Conservation (phyloP, 768 basidiomycete genomes). For the Pilatotrama ljubarskyi region DNA sequence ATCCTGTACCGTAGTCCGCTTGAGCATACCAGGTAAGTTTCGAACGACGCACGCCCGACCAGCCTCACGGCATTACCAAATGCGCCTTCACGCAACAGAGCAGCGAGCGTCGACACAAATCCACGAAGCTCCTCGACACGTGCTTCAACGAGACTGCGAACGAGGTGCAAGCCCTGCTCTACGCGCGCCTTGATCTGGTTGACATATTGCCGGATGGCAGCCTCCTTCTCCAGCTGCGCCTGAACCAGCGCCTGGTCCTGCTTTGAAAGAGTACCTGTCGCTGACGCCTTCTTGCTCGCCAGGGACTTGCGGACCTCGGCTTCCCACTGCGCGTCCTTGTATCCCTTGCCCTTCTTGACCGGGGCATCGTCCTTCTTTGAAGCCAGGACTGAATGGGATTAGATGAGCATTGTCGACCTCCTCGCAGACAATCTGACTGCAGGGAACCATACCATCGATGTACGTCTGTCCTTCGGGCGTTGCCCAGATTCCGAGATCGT, state of each 20-base stretch:
- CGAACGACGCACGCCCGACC: conserved; percentile 62
- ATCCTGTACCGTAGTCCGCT: background rate
- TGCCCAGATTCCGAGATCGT: conserved; percentile 81
- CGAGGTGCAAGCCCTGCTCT: conserved; percentile 66
- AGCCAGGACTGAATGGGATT: conserved; percentile 54
- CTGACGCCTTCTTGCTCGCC: conserved; percentile 63
- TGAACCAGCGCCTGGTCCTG: conserved; percentile 83
- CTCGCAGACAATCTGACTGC: background rate
- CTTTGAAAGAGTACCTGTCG: conserved; percentile 62
- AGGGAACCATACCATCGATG: conserved; percentile 62
- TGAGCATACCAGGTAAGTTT: conserved; percentile 68
- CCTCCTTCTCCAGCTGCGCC: conserved; percentile 82
- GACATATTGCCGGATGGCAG: conserved; percentile 63
- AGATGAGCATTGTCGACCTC: background rate
- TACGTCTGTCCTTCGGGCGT: conserved; percentile 82
- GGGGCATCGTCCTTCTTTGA: conserved; percentile 52
- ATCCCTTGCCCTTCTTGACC: conserved; percentile 78
- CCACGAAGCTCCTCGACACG: conserved; percentile 51
- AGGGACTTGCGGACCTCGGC: conserved; percentile 86
- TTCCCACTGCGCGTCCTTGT: conserved; percentile 94
- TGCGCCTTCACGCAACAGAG: conserved; percentile 65
- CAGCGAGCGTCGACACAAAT: conserved; percentile 58
- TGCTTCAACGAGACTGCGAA: conserved; percentile 58
- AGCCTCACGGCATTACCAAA: conserved; percentile 60
- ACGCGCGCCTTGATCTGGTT: conserved; percentile 52